These are phyloP conservation scores for Hyaloscypha variabilis DNA, from an alignment of 495 filamentous ascomycete species.

Conservation along the genomic window DNA sequence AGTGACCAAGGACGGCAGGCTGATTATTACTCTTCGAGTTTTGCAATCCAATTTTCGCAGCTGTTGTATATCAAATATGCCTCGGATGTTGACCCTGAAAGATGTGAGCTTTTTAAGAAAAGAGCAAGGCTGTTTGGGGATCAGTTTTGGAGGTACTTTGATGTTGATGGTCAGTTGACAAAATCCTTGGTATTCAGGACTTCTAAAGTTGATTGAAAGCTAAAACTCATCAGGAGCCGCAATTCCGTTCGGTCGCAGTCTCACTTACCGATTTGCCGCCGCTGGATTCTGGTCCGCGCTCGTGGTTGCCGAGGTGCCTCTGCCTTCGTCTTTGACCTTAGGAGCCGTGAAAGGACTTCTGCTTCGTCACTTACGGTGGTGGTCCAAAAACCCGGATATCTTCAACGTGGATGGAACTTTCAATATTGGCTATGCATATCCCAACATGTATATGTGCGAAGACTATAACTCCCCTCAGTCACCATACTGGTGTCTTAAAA, in stretches of 20 bases:
- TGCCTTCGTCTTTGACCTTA: constrained; percentile 69
- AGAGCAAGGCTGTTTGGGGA: constrained; percentile 52
- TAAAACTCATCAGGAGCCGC: constrained; percentile 45
- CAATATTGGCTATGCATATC: constrained; percentile 74
- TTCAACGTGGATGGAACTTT: constrained; percentile 74
- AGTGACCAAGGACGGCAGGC: constrained; percentile 50
- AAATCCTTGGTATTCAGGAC: too few species aligned
- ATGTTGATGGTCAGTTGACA: constrained; percentile 46
- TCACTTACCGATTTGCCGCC: constrained; percentile 80
- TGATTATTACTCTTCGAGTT: constrained; percentile 66
- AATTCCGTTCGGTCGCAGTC: constrained; percentile 73
- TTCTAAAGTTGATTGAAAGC: background rate
- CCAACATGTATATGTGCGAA: constrained; percentile 72
- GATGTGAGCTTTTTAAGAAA: constrained; percentile 51
- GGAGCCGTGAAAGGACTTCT: constrained; percentile 82
- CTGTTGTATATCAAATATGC: constrained; percentile 59
- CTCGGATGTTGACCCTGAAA: constrained; percentile 51
- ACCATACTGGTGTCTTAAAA: constrained; percentile 64
- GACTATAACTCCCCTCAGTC: constrained; percentile 67
- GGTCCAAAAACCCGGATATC: constrained; percentile 70
- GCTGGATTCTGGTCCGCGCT: constrained; percentile 77
- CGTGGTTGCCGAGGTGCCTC: constrained; percentile 68
- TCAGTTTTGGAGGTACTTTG: constrained; percentile 63
- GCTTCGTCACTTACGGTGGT: constrained; percentile 75
- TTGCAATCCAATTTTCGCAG: constrained; percentile 63